These are phyloP conservation scores for Triticum aestivum DNA, from an alignment of 176 grass and related monocot genomes.

Conservation along the genomic window DNA sequence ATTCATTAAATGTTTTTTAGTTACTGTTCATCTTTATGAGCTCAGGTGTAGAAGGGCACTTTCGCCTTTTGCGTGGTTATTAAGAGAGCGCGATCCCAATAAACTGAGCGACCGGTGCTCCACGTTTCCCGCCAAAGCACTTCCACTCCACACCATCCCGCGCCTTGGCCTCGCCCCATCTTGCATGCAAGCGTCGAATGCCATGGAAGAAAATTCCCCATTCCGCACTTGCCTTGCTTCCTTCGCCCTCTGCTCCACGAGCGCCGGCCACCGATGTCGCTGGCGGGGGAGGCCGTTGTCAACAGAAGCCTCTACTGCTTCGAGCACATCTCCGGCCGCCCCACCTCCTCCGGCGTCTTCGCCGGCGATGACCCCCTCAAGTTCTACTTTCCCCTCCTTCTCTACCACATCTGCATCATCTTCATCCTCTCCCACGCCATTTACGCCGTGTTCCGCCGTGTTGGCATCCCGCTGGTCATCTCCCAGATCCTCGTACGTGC, in stretches of 20 bases:
- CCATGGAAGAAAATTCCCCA: slow-evolving; percentile 24
- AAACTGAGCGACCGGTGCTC: slow-evolving; percentile 11
- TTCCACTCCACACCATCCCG: background rate
- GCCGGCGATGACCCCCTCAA: slow-evolving; percentile 78
- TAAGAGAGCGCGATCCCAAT: background rate
- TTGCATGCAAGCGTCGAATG: background rate
- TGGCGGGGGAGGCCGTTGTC: background rate
- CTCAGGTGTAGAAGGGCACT: too few relatives aligned
- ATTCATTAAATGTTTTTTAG: too few relatives aligned
- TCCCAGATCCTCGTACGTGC: slow-evolving; percentile 67
- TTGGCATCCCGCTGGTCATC: slow-evolving; percentile 53
- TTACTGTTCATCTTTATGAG: too few relatives aligned
- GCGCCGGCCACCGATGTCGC: slow-evolving; percentile 28
- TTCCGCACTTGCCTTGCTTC: background rate
- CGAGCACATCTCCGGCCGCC: slow-evolving; percentile 21
- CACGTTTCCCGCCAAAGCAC: slow-evolving; percentile 37
- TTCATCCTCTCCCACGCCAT: slow-evolving; percentile 45
- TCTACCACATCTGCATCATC: slow-evolving; percentile 55
- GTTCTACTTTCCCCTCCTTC: slow-evolving; percentile 72
- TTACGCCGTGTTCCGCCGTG: slow-evolving; percentile 36
- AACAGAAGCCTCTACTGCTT: slow-evolving; percentile 49
- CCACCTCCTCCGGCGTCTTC: slow-evolving; percentile 68
- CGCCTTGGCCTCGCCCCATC: background rate
- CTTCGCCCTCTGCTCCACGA: background rate
- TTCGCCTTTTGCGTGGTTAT: too few relatives aligned